Base-by-base conservation (phyloP, 108 stramenopile genomes). In the Cyclotella cryptica region DNA sequence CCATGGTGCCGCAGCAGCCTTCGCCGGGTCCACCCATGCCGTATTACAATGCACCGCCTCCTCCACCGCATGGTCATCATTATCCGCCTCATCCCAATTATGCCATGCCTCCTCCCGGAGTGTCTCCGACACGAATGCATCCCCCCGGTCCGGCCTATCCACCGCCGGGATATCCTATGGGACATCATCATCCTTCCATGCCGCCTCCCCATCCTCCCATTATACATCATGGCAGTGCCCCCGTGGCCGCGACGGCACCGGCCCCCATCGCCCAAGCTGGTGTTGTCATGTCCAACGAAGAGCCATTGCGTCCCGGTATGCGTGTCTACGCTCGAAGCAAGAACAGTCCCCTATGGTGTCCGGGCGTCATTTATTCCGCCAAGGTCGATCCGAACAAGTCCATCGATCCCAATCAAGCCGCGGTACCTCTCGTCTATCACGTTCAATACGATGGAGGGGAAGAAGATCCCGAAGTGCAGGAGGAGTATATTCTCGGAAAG, bases 291-390 rank as follows among this genome's bases (percentile, higher is more conserved):
- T n/a, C 29, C 19, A 58, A 58, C 22, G 40, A 72, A n/a, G 59
- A 75, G 29, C 14, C 74, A 15, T 65, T 66, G 1, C 64, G 57
- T 13, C 65, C 71, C 44, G 78, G 70, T 0, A 79, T 79, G 78
- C 60, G 71, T 15, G 71, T 79, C 22, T 79, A 72, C 41, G 63
- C 78, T 22, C 71, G 71, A 19, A 24, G 15, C 28, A 47, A 26
- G 13, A 51, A 57, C 42, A 27, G 30, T 19, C 24, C 70, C 27
- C 42, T 35, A 9, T 79, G 71, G 71, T 30, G 14, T 12, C 54
- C 44, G 4, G 78, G 71, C 43, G 46, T 54, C 45, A 72, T 79
- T 0, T 57, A 72, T 40, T 66, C 71, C 45, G 71, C 71, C 21
- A 67, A 66, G 41, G 52, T 75, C 13, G 74, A 72, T 29, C 58